Conservation (phyloP, 176 grass and related monocot species). For the Musa acuminata region DNA sequence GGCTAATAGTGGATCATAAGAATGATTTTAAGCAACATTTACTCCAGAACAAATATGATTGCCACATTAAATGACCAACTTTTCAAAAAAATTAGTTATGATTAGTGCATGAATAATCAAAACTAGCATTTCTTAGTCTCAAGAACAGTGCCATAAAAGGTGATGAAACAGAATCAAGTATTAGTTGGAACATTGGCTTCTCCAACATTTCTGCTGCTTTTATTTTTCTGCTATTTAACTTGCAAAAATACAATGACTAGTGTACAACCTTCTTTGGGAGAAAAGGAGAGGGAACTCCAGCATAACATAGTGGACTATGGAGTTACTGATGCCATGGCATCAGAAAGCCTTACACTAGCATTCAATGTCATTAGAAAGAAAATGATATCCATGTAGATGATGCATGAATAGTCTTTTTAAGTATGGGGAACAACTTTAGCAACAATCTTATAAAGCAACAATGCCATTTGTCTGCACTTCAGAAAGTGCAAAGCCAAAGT, state of each 20-base stretch:
- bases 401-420: neutral
- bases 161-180: too few relatives aligned
- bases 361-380: neutral
- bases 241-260: neutral
- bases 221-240: too few relatives aligned
- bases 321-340: slow-evolving; percentile 1
- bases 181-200: neutral
- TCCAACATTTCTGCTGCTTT: neutral
- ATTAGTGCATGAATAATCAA: too few relatives aligned
- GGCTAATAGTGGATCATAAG: too few relatives aligned
- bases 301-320: slow-evolving; percentile 1
- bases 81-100: too few relatives aligned
- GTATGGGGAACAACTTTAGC: neutral
- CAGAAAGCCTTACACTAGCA: slow-evolving; percentile 1
- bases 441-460: neutral
- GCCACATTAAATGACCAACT: too few relatives aligned
- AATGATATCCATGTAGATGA: neutral
- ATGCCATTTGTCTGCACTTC: neutral
- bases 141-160: too few relatives aligned
- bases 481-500: slow-evolving; percentile 1
- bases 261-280: neutral
- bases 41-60: too few relatives aligned
- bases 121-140: too few relatives aligned
- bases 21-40: too few relatives aligned
- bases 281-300: neutral